phyloP scores from a whole-genome alignment of 495 filamentous ascomycete genomes.

The Trichoderma asperelloides region DNA sequence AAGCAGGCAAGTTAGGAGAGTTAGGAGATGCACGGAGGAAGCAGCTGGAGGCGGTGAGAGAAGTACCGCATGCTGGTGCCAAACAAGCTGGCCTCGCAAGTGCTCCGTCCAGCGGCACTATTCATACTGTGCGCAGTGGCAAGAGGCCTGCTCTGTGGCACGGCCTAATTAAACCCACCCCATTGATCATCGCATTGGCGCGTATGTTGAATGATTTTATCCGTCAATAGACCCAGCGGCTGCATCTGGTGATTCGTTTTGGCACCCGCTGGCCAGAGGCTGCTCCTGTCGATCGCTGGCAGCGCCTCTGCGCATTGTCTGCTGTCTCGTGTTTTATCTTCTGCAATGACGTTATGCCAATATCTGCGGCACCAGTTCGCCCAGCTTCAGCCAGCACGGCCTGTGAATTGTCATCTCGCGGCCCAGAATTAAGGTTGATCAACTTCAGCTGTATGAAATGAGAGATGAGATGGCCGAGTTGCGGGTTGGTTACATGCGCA shows the following conservation, averaged over 20 bases:
- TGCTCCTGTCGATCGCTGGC: background rate
- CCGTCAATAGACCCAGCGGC: background rate
- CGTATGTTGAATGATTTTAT: background rate
- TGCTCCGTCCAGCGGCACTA: too few species aligned
- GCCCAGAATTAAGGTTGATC: background rate
- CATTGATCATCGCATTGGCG: conserved; percentile 1
- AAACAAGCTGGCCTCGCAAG: too few species aligned
- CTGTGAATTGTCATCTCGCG: background rate
- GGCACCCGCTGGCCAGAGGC: background rate
- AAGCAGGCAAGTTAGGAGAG: background rate
- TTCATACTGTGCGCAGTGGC: too few species aligned
- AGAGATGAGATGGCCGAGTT: background rate
- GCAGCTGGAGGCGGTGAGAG: background rate
- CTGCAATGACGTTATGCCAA: background rate
- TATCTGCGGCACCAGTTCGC: background rate
- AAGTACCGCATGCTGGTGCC: too few species aligned
- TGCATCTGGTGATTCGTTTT: background rate
- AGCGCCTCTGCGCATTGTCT: background rate
- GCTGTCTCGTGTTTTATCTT: background rate
- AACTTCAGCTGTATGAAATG: background rate
- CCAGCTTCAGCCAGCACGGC: background rate
- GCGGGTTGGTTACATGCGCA: background rate
- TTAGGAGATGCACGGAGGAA: background rate
- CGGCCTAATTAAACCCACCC: background rate
- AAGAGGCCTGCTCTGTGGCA: too few species aligned